Evolutionary conservation across 1,139 yeast genomes (phyloP).

Genomic region (Saccharomyces hybrid): DNA sequence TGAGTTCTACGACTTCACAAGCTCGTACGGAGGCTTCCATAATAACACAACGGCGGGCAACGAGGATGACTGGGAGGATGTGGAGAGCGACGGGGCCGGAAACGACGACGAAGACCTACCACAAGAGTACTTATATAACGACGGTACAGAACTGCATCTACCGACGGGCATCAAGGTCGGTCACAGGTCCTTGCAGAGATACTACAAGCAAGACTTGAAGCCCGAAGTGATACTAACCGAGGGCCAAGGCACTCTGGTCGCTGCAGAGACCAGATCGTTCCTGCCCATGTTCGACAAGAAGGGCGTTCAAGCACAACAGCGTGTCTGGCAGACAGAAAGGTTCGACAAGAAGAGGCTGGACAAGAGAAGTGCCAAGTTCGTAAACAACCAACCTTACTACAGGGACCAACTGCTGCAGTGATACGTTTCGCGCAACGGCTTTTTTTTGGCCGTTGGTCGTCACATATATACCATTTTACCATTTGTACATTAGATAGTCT

Average conservation of each 20-base stretch:
- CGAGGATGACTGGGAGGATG: conserved; percentile 35
- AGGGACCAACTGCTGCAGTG: conserved; percentile 86
- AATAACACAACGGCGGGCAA: conserved; percentile 33
- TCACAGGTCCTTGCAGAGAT: conserved; percentile 79
- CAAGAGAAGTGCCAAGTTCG: conserved; percentile 71
- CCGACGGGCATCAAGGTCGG: conserved; percentile 88
- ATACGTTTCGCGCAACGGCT: not conserved
- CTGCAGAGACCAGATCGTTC: conserved; percentile 82
- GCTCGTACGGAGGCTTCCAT: conserved; percentile 43
- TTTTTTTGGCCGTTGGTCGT: not conserved
- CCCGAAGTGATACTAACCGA: conserved; percentile 70
- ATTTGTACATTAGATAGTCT: not conserved
- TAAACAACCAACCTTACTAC: conserved; percentile 85
- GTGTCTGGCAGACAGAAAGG: conserved; percentile 67
- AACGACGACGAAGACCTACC: conserved; percentile 39
- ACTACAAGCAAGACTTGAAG: conserved; percentile 74
- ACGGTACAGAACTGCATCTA: conserved; percentile 71
- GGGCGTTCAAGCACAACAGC: conserved; percentile 56
- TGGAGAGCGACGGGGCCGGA: conserved; percentile 32
- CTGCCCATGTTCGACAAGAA: conserved; percentile 45
- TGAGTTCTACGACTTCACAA: conserved; percentile 81
- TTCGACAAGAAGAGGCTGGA: conserved; percentile 62
- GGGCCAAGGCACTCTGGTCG: conserved; percentile 90
- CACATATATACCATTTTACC: not conserved
- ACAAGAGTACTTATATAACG: conserved; percentile 43